Base-by-base conservation (phyloP, 257 asterid species). In the Primulina tabacum region DNA sequence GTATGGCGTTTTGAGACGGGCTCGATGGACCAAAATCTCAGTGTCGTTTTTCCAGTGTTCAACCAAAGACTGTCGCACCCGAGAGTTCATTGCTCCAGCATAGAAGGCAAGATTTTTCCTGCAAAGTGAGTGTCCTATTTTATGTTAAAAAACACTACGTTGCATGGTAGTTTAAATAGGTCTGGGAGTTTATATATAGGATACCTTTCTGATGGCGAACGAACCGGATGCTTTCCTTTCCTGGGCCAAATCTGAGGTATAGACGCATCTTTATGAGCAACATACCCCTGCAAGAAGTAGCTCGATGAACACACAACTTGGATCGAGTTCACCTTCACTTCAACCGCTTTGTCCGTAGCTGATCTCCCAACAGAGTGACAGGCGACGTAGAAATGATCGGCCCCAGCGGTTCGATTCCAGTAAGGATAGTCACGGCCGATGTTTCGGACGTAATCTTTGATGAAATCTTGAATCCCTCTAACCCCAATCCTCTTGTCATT, bases 241-340 rank as follows among this genome's bases (percentile, higher is more conserved):
- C 97, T 74, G 0, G 97, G 97, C 99, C 99, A 94, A 69, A 94
- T 94, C 76, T 94, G 99, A 0, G 99, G 99, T 4, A 94, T 72
- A 0, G 97, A 87, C 0, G 87, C 95, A 78, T 94, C 99, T 63
- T 94, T 94, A 34, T 94, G 99, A 34, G 97, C 29, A 71, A 94
- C 72, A 66, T 91, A 94, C 4, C 96, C 93, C 0, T 82, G 6
- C 67, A 94, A 69, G 30, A 86, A 94, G 66, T 91, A 94, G 81
- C 96, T 94, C 2, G 97, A 88, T 7, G 99, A 91, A 64, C 99
- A 94, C 32, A 94, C 99, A 4, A 89, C 85, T 69, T 94, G 99
- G 0, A 94, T 89, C 1, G 96, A 92, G 26, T 94, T 94, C 4
- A 88, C 21, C 53, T 82, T 89, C 12, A 89, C 96, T 24, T 85